Evolutionary conservation across 805 yeast genomes (phyloP).

Genomic region (Suhomyces vadensis): DNA sequence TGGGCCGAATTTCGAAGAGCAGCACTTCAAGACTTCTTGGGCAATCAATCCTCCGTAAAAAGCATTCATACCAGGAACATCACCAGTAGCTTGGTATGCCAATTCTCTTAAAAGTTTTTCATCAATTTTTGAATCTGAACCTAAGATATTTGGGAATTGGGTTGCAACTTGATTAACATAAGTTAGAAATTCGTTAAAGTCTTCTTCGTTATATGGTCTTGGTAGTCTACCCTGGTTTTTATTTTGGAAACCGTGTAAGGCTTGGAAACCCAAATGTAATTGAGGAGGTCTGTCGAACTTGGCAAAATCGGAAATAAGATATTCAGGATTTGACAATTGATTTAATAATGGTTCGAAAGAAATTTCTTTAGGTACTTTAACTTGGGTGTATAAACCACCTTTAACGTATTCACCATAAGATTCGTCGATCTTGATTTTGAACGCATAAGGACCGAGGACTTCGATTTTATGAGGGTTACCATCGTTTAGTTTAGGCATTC

Average conservation of each 20-base stretch:
- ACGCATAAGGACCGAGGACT: conserved; percentile 94
- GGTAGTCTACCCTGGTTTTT: conserved; percentile 70
- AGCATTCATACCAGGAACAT: conserved; percentile 85
- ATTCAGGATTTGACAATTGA: conserved; percentile 79
- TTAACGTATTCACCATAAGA: conserved; percentile 63
- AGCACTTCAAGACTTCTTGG: conserved; percentile 93
- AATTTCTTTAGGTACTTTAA: conserved; percentile 72
- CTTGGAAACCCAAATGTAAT: conserved; percentile 89
- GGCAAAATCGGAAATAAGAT: conserved; percentile 81
- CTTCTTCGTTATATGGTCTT: conserved; percentile 70
- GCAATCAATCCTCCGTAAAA: conserved; percentile 93
- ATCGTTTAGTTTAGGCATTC: conserved; percentile 71
- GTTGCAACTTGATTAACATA: conserved; percentile 59
- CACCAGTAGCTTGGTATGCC: conserved; percentile 87
- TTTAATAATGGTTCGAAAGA: conserved; percentile 62
- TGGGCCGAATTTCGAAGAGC: conserved; percentile 94
- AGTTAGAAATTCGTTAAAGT: conserved; percentile 65
- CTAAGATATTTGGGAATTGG: conserved; percentile 58
- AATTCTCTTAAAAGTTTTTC: conserved; percentile 68
- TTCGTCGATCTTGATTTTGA: conserved; percentile 62
- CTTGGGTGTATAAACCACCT: conserved; percentile 93
- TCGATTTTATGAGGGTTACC: conserved; percentile 73
- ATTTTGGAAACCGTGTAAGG: conserved; percentile 70
- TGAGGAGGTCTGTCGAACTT: conserved; percentile 91
- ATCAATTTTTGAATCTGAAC: conserved; percentile 55